phyloP scores from a whole-genome alignment of 2,329 filamentous ascomycete species.

The Lachnellula arida region DNA sequence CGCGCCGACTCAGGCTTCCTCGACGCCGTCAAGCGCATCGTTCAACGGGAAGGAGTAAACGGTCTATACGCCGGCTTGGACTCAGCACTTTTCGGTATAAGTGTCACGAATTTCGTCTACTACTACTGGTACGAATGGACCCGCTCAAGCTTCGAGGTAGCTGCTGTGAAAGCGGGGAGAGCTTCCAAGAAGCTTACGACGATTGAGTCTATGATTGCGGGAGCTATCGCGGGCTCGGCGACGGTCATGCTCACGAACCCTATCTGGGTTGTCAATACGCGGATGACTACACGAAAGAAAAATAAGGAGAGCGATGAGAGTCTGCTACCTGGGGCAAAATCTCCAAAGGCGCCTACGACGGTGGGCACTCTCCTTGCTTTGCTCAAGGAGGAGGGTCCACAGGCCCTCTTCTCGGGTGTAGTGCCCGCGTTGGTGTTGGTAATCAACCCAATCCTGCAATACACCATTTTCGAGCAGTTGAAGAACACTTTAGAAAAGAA shows the following conservation, averaged over 20 bases:
- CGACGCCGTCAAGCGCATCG: constrained; percentile 77
- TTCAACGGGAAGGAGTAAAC: constrained; percentile 82
- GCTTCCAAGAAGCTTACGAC: constrained; percentile 81
- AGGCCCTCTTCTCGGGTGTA: constrained; percentile 85
- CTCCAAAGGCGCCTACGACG: constrained; percentile 61
- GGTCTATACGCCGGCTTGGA: constrained; percentile 92
- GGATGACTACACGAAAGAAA: constrained; percentile 86
- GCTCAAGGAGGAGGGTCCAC: constrained; percentile 76
- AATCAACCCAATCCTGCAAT: constrained; percentile 97
- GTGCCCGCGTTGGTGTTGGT: constrained; percentile 89
- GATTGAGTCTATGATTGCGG: constrained; percentile 89
- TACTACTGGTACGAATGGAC: constrained; percentile 99
- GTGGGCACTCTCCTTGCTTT: constrained; percentile 76
- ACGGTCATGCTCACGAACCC: constrained; percentile 97
- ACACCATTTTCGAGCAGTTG: constrained; percentile 97
- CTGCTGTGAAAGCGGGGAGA: constrained; percentile 68
- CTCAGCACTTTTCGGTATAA: constrained; percentile 94
- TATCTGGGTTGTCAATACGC: constrained; percentile 98
- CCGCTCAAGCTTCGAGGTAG: constrained; percentile 75
- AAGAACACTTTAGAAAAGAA: constrained; percentile 84
- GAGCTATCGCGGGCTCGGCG: constrained; percentile 86
- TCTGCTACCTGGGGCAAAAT: constrained; percentile 37
- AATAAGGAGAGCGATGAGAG: constrained; percentile 40
- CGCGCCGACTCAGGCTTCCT: constrained; percentile 82
- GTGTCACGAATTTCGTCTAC: constrained; percentile 98